Percentiles rank a stretch among this genome's conserved stretches.
Conservation (phyloP, 495 filamentous ascomycete species). For the Daldinia loculata region DNA sequence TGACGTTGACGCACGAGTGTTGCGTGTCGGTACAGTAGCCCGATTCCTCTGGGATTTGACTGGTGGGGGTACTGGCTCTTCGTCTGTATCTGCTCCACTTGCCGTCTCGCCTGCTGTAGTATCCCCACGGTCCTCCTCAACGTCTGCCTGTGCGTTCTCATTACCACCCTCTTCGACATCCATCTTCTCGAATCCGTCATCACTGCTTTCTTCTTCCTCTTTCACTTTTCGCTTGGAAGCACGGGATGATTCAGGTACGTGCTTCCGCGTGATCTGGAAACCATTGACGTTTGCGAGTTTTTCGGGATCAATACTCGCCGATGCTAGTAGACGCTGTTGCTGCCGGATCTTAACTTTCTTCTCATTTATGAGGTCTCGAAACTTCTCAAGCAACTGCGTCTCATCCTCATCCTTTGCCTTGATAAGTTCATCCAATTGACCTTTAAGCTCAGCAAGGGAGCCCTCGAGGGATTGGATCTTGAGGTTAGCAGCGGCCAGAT, state of each 20-base stretch:
- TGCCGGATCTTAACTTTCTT: constrained; percentile 94
- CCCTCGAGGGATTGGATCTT: constrained; percentile 60
- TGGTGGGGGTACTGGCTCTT: constrained; percentile 48
- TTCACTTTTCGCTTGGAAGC: constrained; percentile 62
- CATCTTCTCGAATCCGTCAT: constrained; percentile 67
- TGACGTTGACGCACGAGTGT: constrained; percentile 36
- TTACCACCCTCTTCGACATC: constrained; percentile 57
- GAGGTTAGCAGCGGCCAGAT: constrained; percentile 56
- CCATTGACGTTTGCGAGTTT: constrained; percentile 42
- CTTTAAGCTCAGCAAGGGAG: constrained; percentile 56
- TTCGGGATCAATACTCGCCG: constrained; percentile 64
- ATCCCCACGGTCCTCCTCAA: constrained; percentile 49
- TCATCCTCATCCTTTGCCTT: constrained; percentile 73
- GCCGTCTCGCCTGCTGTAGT: constrained; percentile 54
- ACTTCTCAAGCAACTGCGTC: constrained; percentile 73
- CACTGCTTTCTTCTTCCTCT: constrained; percentile 53
- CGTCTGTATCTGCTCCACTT: constrained; percentile 55
- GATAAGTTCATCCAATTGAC: constrained; percentile 71
- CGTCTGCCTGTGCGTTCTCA: constrained; percentile 22
- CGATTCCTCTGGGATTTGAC: constrained; percentile 27
- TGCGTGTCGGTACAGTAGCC: constrained; percentile 18
- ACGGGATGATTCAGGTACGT: constrained; percentile 47
- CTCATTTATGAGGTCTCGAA: constrained; percentile 76
- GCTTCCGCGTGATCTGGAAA: constrained; percentile 27
- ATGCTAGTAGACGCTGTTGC: constrained; percentile 73